Percentiles rank a stretch among this genome's conserved stretches.
Conservation (phyloP, 768 basidiomycete species). For the Royoungia palumana region DNA sequence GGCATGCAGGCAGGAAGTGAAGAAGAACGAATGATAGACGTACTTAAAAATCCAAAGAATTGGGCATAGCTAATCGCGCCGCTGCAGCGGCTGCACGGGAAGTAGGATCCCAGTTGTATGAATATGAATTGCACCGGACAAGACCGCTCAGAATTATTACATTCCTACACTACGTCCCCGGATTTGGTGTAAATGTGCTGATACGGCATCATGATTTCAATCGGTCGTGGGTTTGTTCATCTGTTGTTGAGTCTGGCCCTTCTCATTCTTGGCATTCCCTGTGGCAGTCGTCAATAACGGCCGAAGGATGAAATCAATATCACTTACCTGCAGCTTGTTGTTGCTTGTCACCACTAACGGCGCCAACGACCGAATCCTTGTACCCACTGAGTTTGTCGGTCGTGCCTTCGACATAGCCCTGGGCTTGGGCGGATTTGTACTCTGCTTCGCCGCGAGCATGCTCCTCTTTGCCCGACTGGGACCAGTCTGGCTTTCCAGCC, state of each 20-base stretch:
- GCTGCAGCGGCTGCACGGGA: no score
- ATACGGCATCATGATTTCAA: not conserved
- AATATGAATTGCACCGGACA: not conserved
- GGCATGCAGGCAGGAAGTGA: constrained; percentile 59
- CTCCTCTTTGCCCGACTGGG: constrained; percentile 46
- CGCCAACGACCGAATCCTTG: constrained; percentile 52
- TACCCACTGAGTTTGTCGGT: constrained; percentile 46
- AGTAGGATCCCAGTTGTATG: no score
- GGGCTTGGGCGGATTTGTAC: constrained; percentile 44
- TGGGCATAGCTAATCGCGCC: constrained; percentile 44
- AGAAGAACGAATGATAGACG: constrained; percentile 61
- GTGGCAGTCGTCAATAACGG: not conserved
- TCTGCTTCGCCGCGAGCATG: constrained; percentile 47
- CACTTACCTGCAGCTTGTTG: constrained; percentile 47
- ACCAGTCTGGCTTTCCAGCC: constrained; percentile 43
- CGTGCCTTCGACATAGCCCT: constrained; percentile 50
- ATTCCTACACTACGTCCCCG: not conserved
- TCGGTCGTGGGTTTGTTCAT: constrained; percentile 38
- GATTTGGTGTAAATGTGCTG: not conserved
- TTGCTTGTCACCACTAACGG: constrained; percentile 52
- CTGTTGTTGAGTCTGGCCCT: constrained; percentile 53
- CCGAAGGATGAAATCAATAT: fast-evolving
- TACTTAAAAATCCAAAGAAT: constrained; percentile 58
- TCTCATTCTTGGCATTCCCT: constrained; percentile 55
- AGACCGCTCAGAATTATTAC: not conserved